These are phyloP conservation scores for Septoria linicola DNA, from an alignment of 2,329 filamentous ascomycete species.

Conservation along the genomic window DNA sequence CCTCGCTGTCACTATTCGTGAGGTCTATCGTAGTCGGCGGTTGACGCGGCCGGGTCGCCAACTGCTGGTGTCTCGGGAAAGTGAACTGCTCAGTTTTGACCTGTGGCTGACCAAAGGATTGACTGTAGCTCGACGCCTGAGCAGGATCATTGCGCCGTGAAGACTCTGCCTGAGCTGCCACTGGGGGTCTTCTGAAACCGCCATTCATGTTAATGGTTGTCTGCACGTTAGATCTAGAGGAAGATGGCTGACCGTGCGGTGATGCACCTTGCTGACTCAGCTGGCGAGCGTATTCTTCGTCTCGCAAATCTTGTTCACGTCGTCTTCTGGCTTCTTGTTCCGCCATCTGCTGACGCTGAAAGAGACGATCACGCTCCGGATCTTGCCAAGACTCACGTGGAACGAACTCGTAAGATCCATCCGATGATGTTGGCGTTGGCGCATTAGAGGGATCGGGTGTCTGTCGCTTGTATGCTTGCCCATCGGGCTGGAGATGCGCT, in stretches of 20 bases:
- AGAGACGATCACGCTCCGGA: conserved; percentile 11
- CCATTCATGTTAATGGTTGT: conserved; percentile 35
- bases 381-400: conserved; percentile 14
- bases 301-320: conserved; percentile 24
- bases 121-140: background rate
- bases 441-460: conserved; percentile 34
- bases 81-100: conserved; percentile 14
- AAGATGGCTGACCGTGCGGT: conserved; percentile 23
- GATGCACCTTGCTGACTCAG: conserved; percentile 27
- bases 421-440: conserved; percentile 30
- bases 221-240: conserved; percentile 30
- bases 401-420: conserved; percentile 27
- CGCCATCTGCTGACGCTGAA: conserved; percentile 17
- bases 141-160: background rate
- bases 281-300: conserved; percentile 31
- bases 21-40: conserved; percentile 33
- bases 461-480: conserved; percentile 31
- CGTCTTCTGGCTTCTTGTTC: conserved; percentile 18
- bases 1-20: conserved; percentile 35
- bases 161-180: conserved; percentile 18
- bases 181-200: conserved; percentile 28
- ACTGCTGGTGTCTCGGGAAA: conserved; percentile 12
- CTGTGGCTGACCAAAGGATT: conserved; percentile 8
- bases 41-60: conserved; percentile 20
- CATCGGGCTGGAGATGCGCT: conserved; percentile 19